Percentiles rank a stretch among this genome's conserved stretches.
Conservation (phyloP, 768 basidiomycete species). For the Termitomyces sp. region DNA sequence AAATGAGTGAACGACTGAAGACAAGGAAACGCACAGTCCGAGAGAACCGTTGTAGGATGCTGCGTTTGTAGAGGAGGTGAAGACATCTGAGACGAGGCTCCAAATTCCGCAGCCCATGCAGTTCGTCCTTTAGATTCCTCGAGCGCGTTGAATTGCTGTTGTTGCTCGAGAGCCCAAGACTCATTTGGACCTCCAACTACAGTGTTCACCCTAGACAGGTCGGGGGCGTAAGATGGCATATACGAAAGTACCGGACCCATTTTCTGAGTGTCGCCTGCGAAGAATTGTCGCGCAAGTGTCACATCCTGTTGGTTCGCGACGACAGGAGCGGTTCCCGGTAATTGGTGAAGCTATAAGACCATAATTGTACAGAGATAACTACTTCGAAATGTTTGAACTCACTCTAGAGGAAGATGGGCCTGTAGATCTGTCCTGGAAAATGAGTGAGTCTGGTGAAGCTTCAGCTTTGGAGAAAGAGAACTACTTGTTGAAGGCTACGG, state of each 20-base stretch:
- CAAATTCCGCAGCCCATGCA: slow-evolving; percentile 63
- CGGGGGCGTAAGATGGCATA: slow-evolving; percentile 18
- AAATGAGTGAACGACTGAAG: not conserved
- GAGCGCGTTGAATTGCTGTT: slow-evolving; percentile 36
- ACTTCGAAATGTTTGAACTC: slow-evolving; percentile 18
- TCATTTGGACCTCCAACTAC: slow-evolving; percentile 38
- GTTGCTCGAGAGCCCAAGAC: slow-evolving; percentile 53
- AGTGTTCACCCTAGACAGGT: slow-evolving; percentile 22
- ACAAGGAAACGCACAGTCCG: slow-evolving; percentile 35
- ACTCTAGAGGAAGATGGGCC: slow-evolving; percentile 74
- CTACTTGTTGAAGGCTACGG: slow-evolving; percentile 82
- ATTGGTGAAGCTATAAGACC: slow-evolving; percentile 61
- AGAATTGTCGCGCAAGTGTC: slow-evolving; percentile 78
- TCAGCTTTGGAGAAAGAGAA: slow-evolving; percentile 16
- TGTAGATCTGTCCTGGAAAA: slow-evolving; percentile 62
- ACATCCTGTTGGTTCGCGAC: slow-evolving; percentile 63
- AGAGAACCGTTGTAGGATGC: slow-evolving; percentile 25
- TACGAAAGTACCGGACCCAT: slow-evolving; percentile 22
- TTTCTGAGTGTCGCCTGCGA: slow-evolving; percentile 44
- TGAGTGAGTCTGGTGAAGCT: not conserved
- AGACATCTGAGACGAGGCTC: slow-evolving; percentile 23
- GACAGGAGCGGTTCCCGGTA: slow-evolving; percentile 54
- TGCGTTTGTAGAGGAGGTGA: slow-evolving; percentile 28
- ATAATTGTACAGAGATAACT: not conserved
- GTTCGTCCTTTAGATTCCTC: slow-evolving; percentile 30